Evolutionary conservation across 176 grass and related monocot genomes (phyloP), one percentile per base, ranked within the genome.

Genomic region (Oryza glumipatula): DNA sequence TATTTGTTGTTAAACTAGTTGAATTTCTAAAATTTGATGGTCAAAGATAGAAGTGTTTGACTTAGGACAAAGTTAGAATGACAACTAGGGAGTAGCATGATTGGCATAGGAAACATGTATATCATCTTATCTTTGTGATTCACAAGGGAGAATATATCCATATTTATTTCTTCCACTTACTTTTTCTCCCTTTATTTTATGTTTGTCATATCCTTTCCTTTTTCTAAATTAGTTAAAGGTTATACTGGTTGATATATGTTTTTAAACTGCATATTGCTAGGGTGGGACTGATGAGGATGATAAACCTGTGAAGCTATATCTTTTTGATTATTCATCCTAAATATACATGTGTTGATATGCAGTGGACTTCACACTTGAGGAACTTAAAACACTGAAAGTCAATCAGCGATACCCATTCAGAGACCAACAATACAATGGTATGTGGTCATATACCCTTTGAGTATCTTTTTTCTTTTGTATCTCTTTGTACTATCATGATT

Each of bases 401-500:
- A 92, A 94, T 67, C 92, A 94, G 87, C 58, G 92, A 47, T 94
- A 89, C 88, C 5, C 67, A 11, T 94, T 94, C 76, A 89, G 92
- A 87, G 92, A 94, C 82, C 92, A 94, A 76, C 84, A 92, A 78
- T 92, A 94, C 77, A 94, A 92, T 79, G 86, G 92, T 88, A 88
- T 76, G 76, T 61, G 21, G 17, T 4, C 49, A 19, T 78, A n/a
- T 41, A 3, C 72, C 39, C 72, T 83, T 83, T 44, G 24, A 83
- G 17, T 16, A 58, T 69, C 4, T 8, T 21, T 41, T 71, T 67
- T 43, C 12, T 82, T 66, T 83, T 46, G 13, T 61, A 38, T 74
- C 47, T 19, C 1, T 11, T 85, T 39, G 26, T 66, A 9, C 77
- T 48, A 35, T 66, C 16, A 44, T 71, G 32, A 23, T 82, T 43